phyloP scores from a whole-genome alignment of 352 stramenopile genomes.

The Phytopythium montanum region DNA sequence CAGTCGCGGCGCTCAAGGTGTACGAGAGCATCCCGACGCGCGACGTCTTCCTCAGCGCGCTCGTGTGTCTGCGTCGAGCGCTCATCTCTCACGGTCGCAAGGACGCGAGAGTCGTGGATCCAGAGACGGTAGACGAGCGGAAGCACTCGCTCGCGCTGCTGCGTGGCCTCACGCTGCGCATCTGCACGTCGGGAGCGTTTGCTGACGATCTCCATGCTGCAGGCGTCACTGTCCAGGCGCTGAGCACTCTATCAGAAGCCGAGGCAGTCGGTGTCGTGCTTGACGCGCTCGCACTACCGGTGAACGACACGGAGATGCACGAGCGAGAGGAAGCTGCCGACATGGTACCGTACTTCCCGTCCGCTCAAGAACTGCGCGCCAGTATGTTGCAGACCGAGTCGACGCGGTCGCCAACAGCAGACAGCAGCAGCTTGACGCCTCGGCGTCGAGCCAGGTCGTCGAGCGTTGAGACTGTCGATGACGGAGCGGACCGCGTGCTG shows the following conservation, averaged over 20 bases:
- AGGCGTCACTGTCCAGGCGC: slow-evolving; percentile 46
- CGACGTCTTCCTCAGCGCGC: slow-evolving; percentile 72
- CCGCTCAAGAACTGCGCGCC: slow-evolving; percentile 43
- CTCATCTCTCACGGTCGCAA: slow-evolving; percentile 48
- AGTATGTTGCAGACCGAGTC: slow-evolving; percentile 6
- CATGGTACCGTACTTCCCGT: slow-evolving; percentile 64
- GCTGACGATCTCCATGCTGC: slow-evolving; percentile 52
- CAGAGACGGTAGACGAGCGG: background rate
- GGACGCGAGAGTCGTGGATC: background rate
- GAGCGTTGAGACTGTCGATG: slow-evolving; percentile 13
- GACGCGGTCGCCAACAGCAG: background rate
- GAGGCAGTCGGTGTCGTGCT: slow-evolving; percentile 53
- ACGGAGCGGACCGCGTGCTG: slow-evolving; percentile 51
- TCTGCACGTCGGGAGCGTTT: slow-evolving; percentile 75
- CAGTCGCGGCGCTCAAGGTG: slow-evolving; percentile 54
- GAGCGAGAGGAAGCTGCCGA: slow-evolving; percentile 66
- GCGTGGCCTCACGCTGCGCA: slow-evolving; percentile 54
- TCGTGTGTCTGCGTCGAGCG: slow-evolving; percentile 67
- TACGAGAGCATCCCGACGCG: slow-evolving; percentile 65
- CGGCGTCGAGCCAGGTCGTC: slow-evolving; percentile 1
- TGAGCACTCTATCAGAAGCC: slow-evolving; percentile 54
- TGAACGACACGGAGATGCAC: slow-evolving; percentile 75
- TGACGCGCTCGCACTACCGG: slow-evolving; percentile 45
- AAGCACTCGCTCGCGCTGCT: slow-evolving; percentile 32
- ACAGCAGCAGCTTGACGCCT: background rate